Evolutionary conservation across 768 basidiomycete genomes (phyloP), one percentile per base, ranked within the genome.

Genomic region (Daedaleopsis sinensis): DNA sequence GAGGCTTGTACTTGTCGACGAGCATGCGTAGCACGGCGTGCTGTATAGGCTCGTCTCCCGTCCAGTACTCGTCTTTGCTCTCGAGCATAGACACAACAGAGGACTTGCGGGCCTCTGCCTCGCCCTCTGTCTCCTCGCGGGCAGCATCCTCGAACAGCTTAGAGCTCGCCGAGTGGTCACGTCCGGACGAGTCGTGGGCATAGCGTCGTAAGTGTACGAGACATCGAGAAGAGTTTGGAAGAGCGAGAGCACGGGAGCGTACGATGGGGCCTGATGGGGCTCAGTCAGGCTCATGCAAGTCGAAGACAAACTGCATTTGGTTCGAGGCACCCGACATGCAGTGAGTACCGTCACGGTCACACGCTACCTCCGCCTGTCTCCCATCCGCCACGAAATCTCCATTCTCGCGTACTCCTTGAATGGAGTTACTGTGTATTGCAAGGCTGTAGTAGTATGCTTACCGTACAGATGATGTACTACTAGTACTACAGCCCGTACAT

Each of bases 11-110:
- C 70, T 91, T 90, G 77, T 94, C 93, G 37, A 93, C 81, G 6
- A 94, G 80, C 91, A 96, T 94, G 21, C 92, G 83, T 18, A 93
- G 77, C 0, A 94, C 87, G 0, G 86, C 82, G 74, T 91, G 87
- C 55, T 85, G 77, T 1, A 84, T 78, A 8, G 80, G 78, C 72
- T 94, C 93, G 12, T 94, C 90, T 0, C 91, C 91, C 1, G 82
- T 83, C 93, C 91, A 93, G 69, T 92, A 87, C 59, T 82, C 78
- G 37, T 88, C 76, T 65, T 83, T 78, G 51, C 74, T 76, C 64
- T 82, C 78, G 52, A 78, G 65, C 36, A 63, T 73, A 54, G 64
- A 67, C 55, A 73, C 65, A 27, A 70, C 62, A 53, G 67, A 60
- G 5, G 65, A 58, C 39, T 67, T 61, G 21, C 58, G 42, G 23